Evolutionary conservation across 768 basidiomycete genomes (phyloP).

Genomic region (Leucocoprinus sp.): DNA sequence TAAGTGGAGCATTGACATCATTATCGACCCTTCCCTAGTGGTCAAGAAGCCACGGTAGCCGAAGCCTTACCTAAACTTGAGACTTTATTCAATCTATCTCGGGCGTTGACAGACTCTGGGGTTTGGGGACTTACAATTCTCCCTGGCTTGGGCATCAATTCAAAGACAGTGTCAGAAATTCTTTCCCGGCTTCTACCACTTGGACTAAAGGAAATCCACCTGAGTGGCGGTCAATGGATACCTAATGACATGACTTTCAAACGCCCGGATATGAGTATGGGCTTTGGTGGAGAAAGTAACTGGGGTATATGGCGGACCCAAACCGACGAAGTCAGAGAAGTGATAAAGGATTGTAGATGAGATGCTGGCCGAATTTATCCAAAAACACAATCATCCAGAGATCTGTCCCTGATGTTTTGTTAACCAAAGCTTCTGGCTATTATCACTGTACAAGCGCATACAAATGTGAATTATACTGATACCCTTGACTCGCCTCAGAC

Average conservation of each 20-base stretch:
- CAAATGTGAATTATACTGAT: no score
- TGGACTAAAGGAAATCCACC: conserved; percentile 61
- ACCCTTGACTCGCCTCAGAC: neutral
- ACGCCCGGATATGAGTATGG: conserved; percentile 63
- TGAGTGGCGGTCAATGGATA: conserved; percentile 65
- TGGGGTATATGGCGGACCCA: conserved; percentile 68
- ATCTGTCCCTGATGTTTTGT: no score
- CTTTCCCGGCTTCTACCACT: conserved; percentile 43
- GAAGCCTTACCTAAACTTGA: conserved; percentile 34
- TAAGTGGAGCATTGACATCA: neutral
- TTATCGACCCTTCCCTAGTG: conserved; percentile 28
- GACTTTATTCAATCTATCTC: conserved; percentile 29
- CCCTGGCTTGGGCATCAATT: conserved; percentile 72
- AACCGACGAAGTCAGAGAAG: conserved; percentile 39
- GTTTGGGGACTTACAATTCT: conserved; percentile 44
- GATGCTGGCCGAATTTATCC: conserved; percentile 20
- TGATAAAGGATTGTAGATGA: conserved; percentile 41
- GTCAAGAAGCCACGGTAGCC: conserved; percentile 37
- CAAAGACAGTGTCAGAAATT: conserved; percentile 39
- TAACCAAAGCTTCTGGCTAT: no score
- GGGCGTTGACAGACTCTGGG: conserved; percentile 27
- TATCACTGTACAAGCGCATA: no score
- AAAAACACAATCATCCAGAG: no score
- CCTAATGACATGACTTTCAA: conserved; percentile 44
- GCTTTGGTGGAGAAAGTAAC: conserved; percentile 40